A percentile compares a stretch with the other conserved stretches of the same genome.
phyloP scores from a whole-genome alignment of 2,329 filamentous ascomycete species.

The Aspergillus brasiliensis region DNA sequence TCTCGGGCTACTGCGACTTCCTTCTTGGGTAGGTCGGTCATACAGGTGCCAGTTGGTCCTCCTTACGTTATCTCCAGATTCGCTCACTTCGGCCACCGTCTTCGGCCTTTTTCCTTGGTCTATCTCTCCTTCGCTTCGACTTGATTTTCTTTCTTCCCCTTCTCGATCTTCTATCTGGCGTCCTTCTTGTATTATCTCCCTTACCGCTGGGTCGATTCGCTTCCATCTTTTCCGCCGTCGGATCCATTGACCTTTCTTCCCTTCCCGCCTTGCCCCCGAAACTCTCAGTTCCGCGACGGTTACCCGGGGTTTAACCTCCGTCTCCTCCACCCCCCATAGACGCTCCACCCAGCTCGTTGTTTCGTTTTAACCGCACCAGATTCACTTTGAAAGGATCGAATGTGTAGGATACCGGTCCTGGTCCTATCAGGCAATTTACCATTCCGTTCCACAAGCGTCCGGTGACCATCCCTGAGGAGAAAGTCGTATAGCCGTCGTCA shows the following conservation, averaged over 20 bases:
- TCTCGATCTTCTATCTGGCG: not conserved
- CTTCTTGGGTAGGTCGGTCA: not conserved
- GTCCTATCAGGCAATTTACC: not conserved
- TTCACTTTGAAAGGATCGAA: not conserved
- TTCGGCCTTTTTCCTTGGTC: conserved; percentile 19
- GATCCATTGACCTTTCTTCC: conserved; percentile 2
- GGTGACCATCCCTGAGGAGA: not conserved
- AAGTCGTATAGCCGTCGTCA: not conserved
- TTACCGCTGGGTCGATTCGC: not conserved
- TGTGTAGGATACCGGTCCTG: not conserved
- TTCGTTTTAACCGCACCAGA: not conserved
- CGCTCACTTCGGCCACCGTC: conserved; percentile 20
- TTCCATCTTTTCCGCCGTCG: conserved; percentile 1
- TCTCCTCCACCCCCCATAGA: not conserved
- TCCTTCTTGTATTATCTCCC: not conserved
- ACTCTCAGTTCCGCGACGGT: conserved; percentile 12
- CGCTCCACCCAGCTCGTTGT: not conserved
- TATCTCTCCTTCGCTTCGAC: conserved; percentile 7
- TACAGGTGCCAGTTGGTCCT: conserved; percentile 17
- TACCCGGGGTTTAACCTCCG: conserved; percentile 10
- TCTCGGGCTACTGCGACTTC: not conserved
- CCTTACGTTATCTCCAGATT: conserved; percentile 28
- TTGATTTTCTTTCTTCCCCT: not conserved
- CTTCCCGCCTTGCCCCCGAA: not conserved
- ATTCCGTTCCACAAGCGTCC: not conserved